Evolutionary conservation across 2,329 filamentous ascomycete species (phyloP).

Genomic region (Fusarium nanum): DNA sequence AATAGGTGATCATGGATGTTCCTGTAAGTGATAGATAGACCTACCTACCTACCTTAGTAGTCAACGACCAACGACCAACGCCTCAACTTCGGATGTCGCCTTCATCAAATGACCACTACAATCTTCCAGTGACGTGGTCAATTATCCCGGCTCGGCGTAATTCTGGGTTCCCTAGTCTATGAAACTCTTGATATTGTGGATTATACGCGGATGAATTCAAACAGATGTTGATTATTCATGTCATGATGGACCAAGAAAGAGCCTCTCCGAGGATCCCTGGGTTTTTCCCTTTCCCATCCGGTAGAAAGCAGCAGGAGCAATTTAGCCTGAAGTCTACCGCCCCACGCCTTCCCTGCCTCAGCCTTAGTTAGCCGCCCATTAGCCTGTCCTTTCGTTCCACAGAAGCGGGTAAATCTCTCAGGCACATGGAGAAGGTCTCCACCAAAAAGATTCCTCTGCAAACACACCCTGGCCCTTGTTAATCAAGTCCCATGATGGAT

Average conservation of each 20-base stretch:
- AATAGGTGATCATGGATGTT: neutral
- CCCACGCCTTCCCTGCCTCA: slow-evolving; percentile 17
- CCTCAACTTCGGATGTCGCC: slow-evolving; percentile 7
- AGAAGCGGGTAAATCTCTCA: slow-evolving; percentile 42
- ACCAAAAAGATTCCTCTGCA: slow-evolving; percentile 20
- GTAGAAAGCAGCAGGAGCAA: slow-evolving; percentile 26
- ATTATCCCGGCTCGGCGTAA: slow-evolving; percentile 18
- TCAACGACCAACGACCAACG: neutral
- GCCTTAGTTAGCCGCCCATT: neutral
- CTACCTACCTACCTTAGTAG: neutral
- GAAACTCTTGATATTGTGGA: slow-evolving; percentile 15
- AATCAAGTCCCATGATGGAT: slow-evolving; percentile 32
- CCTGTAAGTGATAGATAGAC: neutral
- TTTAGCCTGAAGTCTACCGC: slow-evolving; percentile 42
- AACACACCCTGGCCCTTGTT: slow-evolving; percentile 15
- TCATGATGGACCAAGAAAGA: slow-evolving; percentile 26
- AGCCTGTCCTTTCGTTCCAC: slow-evolving; percentile 41
- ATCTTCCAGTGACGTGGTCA: slow-evolving; percentile 31
- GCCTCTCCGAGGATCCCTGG: neutral
- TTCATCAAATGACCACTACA: slow-evolving; percentile 22
- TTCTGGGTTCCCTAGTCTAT: slow-evolving; percentile 32
- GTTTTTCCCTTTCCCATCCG: slow-evolving; percentile 4
- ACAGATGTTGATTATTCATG: slow-evolving; percentile 10
- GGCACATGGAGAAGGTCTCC: slow-evolving; percentile 18
- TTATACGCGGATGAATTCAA: slow-evolving; percentile 28